These are phyloP conservation scores for Rhizopus arrhizus DNA, from an alignment of 371 early-diverging fungal species.

Conservation along the genomic window DNA sequence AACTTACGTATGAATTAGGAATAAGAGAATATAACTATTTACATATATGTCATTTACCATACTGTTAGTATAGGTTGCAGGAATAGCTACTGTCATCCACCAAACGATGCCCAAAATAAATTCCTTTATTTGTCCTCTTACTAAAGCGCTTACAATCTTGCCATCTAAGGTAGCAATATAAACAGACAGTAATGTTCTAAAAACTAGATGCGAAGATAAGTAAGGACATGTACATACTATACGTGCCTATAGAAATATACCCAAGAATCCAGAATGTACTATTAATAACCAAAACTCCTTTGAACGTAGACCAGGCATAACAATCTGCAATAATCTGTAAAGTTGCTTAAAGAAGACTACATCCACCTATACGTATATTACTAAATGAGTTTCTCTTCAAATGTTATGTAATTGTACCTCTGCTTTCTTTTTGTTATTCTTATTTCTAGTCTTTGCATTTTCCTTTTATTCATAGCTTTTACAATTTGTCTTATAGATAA, in stretches of 20 bases:
- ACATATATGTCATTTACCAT: slow-evolving; percentile 58
- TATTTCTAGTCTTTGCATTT: slow-evolving; percentile 19
- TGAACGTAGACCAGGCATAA: slow-evolving; percentile 78
- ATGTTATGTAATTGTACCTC: slow-evolving; percentile 27
- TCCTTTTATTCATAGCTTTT: slow-evolving; percentile 19
- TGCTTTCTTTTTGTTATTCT: slow-evolving; percentile 38
- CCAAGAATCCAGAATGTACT: slow-evolving; percentile 79
- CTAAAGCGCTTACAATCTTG: slow-evolving; percentile 87
- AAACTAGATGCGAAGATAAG: slow-evolving; percentile 44
- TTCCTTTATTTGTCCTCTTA: slow-evolving; percentile 73
- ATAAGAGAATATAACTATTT: slow-evolving; percentile 21
- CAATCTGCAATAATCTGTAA: slow-evolving; percentile 68
- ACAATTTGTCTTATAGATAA: slow-evolving; percentile 33
- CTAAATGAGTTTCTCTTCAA: neutral
- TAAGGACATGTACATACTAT: neutral
- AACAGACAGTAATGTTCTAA: slow-evolving; percentile 82
- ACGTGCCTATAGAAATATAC: slow-evolving; percentile 26
- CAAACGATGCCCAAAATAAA: slow-evolving; percentile 80
- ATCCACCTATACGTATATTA: slow-evolving; percentile 56
- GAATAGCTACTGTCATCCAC: slow-evolving; percentile 93
- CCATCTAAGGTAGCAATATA: slow-evolving; percentile 93
- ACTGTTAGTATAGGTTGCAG: slow-evolving; percentile 95
- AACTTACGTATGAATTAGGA: slow-evolving; percentile 47
- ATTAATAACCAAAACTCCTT: slow-evolving; percentile 82
- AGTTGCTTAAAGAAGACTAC: slow-evolving; percentile 76